These are phyloP conservation scores for Metarhizium brunneum DNA, from an alignment of 2,329 filamentous ascomycete species.

Conservation along the genomic window DNA sequence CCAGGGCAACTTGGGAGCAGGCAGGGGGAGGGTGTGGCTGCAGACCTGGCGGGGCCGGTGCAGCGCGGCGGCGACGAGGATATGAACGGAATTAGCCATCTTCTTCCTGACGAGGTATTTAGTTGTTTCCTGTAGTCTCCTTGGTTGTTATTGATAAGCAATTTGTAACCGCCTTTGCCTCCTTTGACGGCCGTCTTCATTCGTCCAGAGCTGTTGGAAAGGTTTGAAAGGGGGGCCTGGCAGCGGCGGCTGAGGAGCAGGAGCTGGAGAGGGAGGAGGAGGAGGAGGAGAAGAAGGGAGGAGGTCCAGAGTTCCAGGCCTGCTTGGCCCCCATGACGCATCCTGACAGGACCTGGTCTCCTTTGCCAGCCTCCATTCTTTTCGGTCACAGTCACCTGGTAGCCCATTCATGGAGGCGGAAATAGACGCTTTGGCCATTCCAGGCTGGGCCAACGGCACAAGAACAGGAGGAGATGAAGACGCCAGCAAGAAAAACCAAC, in stretches of 20 bases:
- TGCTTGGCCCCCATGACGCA: background rate
- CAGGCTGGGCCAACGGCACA: background rate
- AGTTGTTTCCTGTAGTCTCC: background rate
- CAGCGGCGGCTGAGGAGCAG: background rate
- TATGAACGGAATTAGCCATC: background rate
- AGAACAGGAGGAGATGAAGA: conserved; percentile 3
- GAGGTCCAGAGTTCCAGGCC: background rate
- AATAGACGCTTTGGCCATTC: conserved; percentile 2
- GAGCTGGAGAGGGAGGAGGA: background rate
- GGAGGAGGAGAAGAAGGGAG: background rate
- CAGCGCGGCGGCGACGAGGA: background rate
- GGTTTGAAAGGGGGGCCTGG: background rate
- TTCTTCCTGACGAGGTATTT: background rate
- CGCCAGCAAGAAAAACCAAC: background rate
- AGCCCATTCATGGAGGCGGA: background rate
- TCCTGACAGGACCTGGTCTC: background rate
- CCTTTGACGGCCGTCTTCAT: background rate
- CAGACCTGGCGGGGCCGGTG: background rate
- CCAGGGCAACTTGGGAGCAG: background rate
- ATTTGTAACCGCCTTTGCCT: background rate
- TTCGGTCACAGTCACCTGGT: background rate
- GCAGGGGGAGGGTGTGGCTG: background rate
- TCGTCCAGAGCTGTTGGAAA: background rate
- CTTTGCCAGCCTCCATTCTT: background rate
- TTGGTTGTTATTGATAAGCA: background rate